These are phyloP conservation scores for Conticribra weissflogii DNA, from an alignment of 108 stramenopile species.

Conservation along the genomic window DNA sequence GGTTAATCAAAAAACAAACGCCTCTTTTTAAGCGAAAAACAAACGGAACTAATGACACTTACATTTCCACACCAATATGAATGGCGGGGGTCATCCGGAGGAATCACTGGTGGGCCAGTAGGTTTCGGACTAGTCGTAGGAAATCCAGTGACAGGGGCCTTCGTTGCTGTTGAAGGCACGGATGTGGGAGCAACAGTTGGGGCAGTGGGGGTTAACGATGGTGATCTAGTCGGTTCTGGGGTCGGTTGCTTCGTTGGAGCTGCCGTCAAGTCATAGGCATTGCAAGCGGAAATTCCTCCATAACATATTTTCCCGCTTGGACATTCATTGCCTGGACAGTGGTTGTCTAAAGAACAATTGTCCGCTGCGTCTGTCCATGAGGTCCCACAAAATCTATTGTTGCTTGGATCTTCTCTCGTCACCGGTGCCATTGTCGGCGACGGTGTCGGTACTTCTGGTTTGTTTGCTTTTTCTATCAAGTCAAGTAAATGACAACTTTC, in stretches of 20 bases:
- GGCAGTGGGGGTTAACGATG: slow-evolving; percentile 10
- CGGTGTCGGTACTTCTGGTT: slow-evolving; percentile 12
- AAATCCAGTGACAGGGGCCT: not conserved
- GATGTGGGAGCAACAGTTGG: slow-evolving; percentile 23
- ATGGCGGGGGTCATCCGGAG: slow-evolving; percentile 33
- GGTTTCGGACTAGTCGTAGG: slow-evolving; percentile 13
- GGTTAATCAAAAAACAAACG: too few relatives aligned
- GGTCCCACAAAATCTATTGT: slow-evolving; percentile 28
- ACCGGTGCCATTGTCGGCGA: slow-evolving; percentile 17
- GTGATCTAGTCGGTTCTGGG: slow-evolving; percentile 11
- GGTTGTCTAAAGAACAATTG: slow-evolving; percentile 36
- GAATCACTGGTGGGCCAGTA: slow-evolving; percentile 26
- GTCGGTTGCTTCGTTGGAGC: slow-evolving; percentile 10
- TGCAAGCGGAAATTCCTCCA: slow-evolving; percentile 38
- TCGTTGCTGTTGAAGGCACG: slow-evolving; percentile 11
- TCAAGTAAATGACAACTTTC: slow-evolving; percentile 16
- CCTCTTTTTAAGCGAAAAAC: too few relatives aligned
- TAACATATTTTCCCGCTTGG: slow-evolving; percentile 32
- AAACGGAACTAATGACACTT: too few relatives aligned
- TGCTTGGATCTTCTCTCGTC: slow-evolving; percentile 12
- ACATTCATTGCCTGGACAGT: slow-evolving; percentile 42
- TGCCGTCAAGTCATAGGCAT: slow-evolving; percentile 32
- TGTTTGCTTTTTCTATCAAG: slow-evolving; percentile 6
- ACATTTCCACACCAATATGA: slow-evolving; percentile 48
- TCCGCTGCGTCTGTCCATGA: slow-evolving; percentile 19